Evolutionary conservation across 2,329 filamentous ascomycete species (phyloP).

Genomic region (Arthrinium puccinioides): DNA sequence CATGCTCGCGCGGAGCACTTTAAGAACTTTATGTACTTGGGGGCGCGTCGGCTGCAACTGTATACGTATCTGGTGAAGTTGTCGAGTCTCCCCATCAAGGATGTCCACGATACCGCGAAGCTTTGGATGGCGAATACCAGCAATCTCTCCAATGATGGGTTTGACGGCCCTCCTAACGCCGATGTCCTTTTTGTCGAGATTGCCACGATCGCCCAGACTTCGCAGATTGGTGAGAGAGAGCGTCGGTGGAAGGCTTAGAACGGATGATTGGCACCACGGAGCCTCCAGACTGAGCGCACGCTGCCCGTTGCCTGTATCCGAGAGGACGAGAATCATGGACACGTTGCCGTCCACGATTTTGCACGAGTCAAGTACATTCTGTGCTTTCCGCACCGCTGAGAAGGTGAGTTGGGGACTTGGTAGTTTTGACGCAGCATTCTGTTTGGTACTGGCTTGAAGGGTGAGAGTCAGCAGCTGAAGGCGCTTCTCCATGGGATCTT

Average conservation of each 20-base stretch:
- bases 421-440: background rate
- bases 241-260: conserved; percentile 51
- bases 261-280: conserved; percentile 66
- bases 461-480: conserved; percentile 61
- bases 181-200: conserved; percentile 44
- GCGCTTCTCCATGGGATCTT: conserved; percentile 60
- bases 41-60: conserved; percentile 57
- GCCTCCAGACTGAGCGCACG: conserved; percentile 66
- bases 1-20: conserved; percentile 57
- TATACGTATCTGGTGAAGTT: conserved; percentile 59
- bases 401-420: conserved; percentile 29
- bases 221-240: conserved; percentile 54
- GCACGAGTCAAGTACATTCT: conserved; percentile 66
- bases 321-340: conserved; percentile 63
- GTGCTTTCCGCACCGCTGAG: conserved; percentile 49
- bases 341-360: conserved; percentile 60
- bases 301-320: conserved; percentile 54
- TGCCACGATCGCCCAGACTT: conserved; percentile 49
- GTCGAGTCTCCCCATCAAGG: conserved; percentile 50
- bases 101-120: conserved; percentile 58
- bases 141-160: conserved; percentile 38
- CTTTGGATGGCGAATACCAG: conserved; percentile 50
- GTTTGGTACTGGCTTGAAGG: conserved; percentile 29
- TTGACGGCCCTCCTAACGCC: conserved; percentile 38
- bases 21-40: conserved; percentile 54